These are phyloP conservation scores for Solidago caesia DNA, from an alignment of 129 eudicot species.

Conservation along the genomic window DNA sequence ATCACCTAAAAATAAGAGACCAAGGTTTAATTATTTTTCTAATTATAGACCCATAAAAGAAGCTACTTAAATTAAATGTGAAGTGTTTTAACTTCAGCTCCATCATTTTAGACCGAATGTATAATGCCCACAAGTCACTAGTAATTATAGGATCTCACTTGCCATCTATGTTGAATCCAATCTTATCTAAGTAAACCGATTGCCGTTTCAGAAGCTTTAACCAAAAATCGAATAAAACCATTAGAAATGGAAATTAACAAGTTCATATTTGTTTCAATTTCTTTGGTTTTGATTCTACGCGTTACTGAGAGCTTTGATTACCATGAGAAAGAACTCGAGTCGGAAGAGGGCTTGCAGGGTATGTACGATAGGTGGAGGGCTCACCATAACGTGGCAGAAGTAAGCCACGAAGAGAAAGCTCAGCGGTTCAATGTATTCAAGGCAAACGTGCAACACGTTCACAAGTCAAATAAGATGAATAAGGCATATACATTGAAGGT, in stretches of 20 bases:
- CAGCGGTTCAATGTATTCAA: conserved; percentile 67
- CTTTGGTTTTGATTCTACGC: conserved; percentile 40
- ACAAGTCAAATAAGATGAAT: conserved; percentile 62
- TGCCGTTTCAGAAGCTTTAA: not conserved
- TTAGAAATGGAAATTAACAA: conserved; percentile 30
- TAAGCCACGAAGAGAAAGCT: conserved; percentile 56
- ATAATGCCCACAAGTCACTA: conserved; percentile 38
- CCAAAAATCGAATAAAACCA: not conserved
- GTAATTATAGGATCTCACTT: conserved; percentile 12
- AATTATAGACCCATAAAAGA: not conserved
- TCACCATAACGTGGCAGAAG: conserved; percentile 52
- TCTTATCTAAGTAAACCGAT: conserved; percentile 30
- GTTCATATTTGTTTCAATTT: conserved; percentile 33
- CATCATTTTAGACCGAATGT: conserved; percentile 9
- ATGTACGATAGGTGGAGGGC: conserved; percentile 82
- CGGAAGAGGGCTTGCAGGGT: conserved; percentile 55
- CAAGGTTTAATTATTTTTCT: not conserved
- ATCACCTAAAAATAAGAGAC: conserved; percentile 12
- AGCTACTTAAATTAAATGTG: not conserved
- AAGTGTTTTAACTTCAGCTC: not conserved
- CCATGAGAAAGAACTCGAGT: conserved; percentile 59
- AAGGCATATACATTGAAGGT: conserved; percentile 67
- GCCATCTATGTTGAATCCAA: not conserved
- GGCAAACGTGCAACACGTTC: conserved; percentile 60
- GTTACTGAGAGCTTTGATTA: conserved; percentile 52